phyloP scores from a whole-genome alignment of 2,329 filamentous ascomycete species.

The Calonectria pseudoreteaudii region DNA sequence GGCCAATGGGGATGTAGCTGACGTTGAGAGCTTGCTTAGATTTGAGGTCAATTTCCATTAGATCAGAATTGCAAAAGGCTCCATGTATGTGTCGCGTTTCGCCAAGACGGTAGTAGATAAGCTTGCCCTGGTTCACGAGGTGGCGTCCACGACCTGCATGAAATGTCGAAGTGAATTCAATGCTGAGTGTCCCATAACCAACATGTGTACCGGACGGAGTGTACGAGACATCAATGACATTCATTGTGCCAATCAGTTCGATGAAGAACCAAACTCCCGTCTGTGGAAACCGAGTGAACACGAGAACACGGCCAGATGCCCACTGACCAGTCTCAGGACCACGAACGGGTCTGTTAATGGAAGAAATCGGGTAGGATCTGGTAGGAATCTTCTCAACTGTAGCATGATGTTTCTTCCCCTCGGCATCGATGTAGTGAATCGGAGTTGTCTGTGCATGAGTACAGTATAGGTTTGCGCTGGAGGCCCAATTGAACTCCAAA shows the following conservation, averaged over 20 bases:
- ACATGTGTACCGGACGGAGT: rapidly evolving
- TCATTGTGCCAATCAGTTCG: constrained; percentile 10
- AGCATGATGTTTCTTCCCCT: not conserved
- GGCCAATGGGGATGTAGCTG: not conserved
- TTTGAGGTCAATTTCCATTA: not conserved
- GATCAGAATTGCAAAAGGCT: not conserved
- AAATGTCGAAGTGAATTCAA: constrained; percentile 37
- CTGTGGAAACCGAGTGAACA: constrained; percentile 31
- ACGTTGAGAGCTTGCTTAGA: not conserved
- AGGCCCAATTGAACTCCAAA: constrained; percentile 36
- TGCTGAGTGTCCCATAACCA: constrained; percentile 4
- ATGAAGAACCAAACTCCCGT: constrained; percentile 37
- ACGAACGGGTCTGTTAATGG: rapidly evolving
- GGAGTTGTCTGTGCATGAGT: rapidly evolving
- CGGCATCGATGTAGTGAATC: constrained; percentile 1
- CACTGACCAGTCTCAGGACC: not conserved
- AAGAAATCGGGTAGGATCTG: not conserved
- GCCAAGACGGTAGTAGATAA: not conserved
- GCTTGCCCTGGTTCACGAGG: not conserved
- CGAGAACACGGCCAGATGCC: constrained; percentile 26
- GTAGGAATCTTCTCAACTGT: not conserved
- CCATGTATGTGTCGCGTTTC: not conserved
- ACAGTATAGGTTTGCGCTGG: not conserved
- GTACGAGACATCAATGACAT: constrained; percentile 26
- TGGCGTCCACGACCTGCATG: constrained; percentile 2